Percentiles rank a stretch among this genome's conserved stretches.
These are phyloP conservation scores for Penicillium parvum DNA, from an alignment of 495 filamentous ascomycete genomes.

Conservation along the genomic window DNA sequence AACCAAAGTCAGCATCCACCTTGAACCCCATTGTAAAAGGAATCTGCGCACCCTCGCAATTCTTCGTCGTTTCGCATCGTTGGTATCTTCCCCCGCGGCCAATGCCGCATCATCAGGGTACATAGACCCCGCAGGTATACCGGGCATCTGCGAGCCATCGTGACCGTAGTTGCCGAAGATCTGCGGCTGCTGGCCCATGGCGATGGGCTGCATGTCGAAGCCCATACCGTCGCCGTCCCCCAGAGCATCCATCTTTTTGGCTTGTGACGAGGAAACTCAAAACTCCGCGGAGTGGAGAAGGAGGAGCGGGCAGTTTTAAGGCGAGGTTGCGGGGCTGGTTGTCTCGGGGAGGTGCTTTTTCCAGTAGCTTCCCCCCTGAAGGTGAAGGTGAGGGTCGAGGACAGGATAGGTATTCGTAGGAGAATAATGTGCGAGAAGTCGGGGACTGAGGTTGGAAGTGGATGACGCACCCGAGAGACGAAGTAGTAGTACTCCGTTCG, in stretches of 20 bases:
- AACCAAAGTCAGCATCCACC: not conserved
- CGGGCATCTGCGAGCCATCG: constrained; percentile 56
- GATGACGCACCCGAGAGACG: constrained; percentile 20
- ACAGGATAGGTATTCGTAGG: not conserved
- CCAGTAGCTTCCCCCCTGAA: constrained; percentile 12
- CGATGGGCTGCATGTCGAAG: constrained; percentile 39
- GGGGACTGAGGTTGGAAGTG: constrained; percentile 2
- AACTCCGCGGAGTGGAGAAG: constrained; percentile 23
- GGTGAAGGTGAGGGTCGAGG: constrained; percentile 4
- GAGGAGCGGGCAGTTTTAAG: constrained; percentile 14
- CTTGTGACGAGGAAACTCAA: constrained; percentile 14
- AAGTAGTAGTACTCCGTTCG: too few species aligned
- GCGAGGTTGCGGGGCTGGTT: constrained; percentile 19
- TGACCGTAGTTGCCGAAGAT: constrained; percentile 62
- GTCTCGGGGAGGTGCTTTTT: constrained; percentile 8
- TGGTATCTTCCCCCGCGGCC: constrained; percentile 55
- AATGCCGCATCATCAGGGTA: constrained; percentile 53
- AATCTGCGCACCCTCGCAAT: constrained; percentile 70
- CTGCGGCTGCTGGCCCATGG: constrained; percentile 61
- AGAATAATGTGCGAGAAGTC: too few species aligned
- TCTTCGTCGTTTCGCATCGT: constrained; percentile 82
- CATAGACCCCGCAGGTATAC: constrained; percentile 56
- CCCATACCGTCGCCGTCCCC: constrained; percentile 41
- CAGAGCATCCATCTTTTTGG: constrained; percentile 36
- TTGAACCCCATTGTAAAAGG: not conserved